These are phyloP conservation scores for Scutellaria barbata DNA, from an alignment of 257 asterid species.

Conservation along the genomic window DNA sequence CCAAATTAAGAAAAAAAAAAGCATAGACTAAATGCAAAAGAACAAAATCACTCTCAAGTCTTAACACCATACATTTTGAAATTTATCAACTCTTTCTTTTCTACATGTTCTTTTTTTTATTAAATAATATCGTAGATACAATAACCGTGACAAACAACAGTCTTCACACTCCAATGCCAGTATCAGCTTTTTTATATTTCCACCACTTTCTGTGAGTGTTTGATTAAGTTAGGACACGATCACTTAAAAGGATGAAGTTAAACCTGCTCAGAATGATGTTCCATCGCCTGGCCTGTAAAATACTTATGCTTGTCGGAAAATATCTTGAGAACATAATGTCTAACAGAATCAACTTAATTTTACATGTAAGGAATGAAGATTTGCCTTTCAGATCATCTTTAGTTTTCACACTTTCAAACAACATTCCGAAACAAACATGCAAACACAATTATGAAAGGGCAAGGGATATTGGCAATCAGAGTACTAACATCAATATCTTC, in stretches of 20 bases:
- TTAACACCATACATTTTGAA: background rate
- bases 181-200: conserved; percentile 4
- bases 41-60: background rate
- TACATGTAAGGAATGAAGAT: conserved; percentile 9
- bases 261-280: background rate
- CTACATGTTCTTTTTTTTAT: background rate
- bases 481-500: conserved; percentile 82
- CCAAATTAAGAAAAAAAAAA: background rate
- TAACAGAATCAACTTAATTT: background rate
- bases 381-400: conserved; percentile 4
- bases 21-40: background rate
- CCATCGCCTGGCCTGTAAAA: background rate
- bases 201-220: background rate
- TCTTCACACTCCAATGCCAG: background rate
- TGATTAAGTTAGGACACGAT: conserved; percentile 1
- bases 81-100: background rate
- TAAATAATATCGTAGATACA: background rate
- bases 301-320: background rate
- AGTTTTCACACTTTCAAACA: background rate
- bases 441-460: conserved; percentile 10
- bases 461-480: conserved; percentile 4
- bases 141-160: background rate
- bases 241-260: background rate
- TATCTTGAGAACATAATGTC: background rate
- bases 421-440: conserved; percentile 4